Evolutionary conservation across 495 filamentous ascomycete species (phyloP).

Genomic region (Talaromyces nanjingensis): DNA sequence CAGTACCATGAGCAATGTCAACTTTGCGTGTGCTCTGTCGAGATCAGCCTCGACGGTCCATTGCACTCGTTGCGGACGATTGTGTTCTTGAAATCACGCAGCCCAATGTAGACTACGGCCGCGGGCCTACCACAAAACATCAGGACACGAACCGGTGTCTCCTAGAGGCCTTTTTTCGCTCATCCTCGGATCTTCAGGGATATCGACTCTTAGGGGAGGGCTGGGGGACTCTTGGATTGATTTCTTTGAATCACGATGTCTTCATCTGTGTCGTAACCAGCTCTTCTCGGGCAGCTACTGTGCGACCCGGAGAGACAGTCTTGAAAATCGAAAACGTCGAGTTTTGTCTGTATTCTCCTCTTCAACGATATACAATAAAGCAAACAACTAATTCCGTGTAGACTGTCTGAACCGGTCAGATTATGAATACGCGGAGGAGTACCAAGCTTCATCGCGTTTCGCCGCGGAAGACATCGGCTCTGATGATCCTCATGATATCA

Average conservation of each 20-base stretch:
- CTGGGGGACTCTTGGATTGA: conserved; percentile 82
- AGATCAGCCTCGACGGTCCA: conserved; percentile 76
- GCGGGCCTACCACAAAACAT: conserved; percentile 32
- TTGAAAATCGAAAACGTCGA: conserved; percentile 81
- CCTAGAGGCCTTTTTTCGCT: conserved; percentile 71
- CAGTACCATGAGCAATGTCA: conserved; percentile 23
- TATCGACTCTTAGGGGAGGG: conserved; percentile 73
- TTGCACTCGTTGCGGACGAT: conserved; percentile 71
- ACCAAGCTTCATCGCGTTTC: conserved; percentile 50
- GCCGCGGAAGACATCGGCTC: conserved; percentile 45
- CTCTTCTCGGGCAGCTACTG: conserved; percentile 67
- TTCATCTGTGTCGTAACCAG: conserved; percentile 88
- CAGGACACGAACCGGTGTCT: conserved; percentile 57
- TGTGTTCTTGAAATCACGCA: conserved; percentile 74
- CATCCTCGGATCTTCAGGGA: conserved; percentile 58
- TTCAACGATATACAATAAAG: not conserved
- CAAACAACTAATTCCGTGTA: conserved; percentile 17
- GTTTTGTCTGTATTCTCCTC: conserved; percentile 53
- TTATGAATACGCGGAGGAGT: conserved; percentile 65
- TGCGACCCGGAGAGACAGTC: conserved; percentile 81
- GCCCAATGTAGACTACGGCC: conserved; percentile 30
- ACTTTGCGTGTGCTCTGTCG: conserved; percentile 33
- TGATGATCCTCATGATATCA: conserved; percentile 50
- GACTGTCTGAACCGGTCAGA: conserved; percentile 79
- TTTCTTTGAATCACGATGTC: conserved; percentile 77